Conservation (phyloP, 208 protist genomes). For the Leishmania major region DNA sequence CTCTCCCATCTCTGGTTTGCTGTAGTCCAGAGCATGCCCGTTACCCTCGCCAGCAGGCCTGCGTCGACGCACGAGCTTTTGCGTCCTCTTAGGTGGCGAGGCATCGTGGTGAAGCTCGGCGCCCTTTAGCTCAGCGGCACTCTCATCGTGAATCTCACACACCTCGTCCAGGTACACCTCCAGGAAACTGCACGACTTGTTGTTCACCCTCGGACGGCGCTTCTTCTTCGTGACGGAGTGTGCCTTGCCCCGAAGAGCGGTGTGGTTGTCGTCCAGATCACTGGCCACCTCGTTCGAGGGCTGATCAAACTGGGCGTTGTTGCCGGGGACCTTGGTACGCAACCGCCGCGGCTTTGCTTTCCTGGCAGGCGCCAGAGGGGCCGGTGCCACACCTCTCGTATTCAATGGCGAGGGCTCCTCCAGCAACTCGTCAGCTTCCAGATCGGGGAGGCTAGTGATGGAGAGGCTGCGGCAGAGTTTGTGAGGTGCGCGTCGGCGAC, state of each 20-base stretch:
- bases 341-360: neutral
- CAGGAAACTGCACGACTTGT: slow-evolving; percentile 55
- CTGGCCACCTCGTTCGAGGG: neutral
- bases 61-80: slow-evolving; percentile 20
- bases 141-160: slow-evolving; percentile 26
- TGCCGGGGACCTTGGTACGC: neutral
- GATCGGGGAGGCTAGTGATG: slow-evolving; percentile 28
- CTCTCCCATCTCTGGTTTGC: neutral
- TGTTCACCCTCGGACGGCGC: slow-evolving; percentile 20
- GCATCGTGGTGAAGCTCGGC: neutral
- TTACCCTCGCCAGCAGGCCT: slow-evolving; percentile 6
- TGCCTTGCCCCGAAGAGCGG: neutral
- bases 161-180: slow-evolving; percentile 40
- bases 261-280: slow-evolving; percentile 3
- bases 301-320: slow-evolving; percentile 5
- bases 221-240: slow-evolving; percentile 8
- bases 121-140: slow-evolving; percentile 10
- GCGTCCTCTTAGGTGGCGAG: neutral
- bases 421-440: slow-evolving; percentile 25
- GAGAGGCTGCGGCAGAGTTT: slow-evolving; percentile 25
- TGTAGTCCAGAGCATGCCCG: neutral
- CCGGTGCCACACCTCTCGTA: neutral
- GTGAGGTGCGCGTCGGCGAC: slow-evolving; percentile 14
- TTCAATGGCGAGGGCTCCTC: slow-evolving; percentile 15
- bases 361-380: neutral